Base-by-base conservation (phyloP, 768 basidiomycete species). In the Dioszegia hungarica region DNA sequence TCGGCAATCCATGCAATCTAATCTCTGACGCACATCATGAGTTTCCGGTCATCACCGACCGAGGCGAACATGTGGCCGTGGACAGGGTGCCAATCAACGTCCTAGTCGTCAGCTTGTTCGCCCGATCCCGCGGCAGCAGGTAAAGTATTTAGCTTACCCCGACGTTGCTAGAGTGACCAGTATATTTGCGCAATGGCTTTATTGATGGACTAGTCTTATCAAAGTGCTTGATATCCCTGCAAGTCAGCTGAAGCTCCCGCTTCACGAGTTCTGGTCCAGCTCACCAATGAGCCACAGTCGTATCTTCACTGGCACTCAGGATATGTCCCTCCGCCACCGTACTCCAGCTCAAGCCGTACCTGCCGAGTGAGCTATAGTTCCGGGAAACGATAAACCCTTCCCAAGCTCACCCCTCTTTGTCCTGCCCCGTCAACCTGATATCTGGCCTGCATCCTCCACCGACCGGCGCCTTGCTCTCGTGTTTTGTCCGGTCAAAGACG, bases 401-500 rank as follows among this genome's bases (percentile, higher is more conserved):
- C n/a, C 17, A 24, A 11, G 81, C 86, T 60, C 65, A 93, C 90
- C 95, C 95, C 79, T 98, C 95, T 67, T 86, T 86, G 27, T 81
- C 85, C 77, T 97, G 94, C 1, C 95, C 95, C 43, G 89, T 83
- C 51, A 98, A 79, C 62, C 84, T 83, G 57, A 99, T 91, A 77
- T 99, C 88, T 3, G 95, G 95, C 72, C 84, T 88, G 76, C 89
- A 91, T 20, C 83, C 80, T 1, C 89, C 89, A 27, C 85, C 86
- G 37, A 85, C 83, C 73, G 89, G 88, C 2, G 94, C 92, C 68
- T 94, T 89, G 65, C 86, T 93, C 50, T 91, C 84, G 75, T 98
- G 94, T 77, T 95, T 97, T 33, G 95, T 98, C 57, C 95, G 80
- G 77, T 99, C 95, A 77, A 98, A 99, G n/a, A 99, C 79, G 56